Conservation (phyloP, 2,329 filamentous ascomycete species). For the Colletotrichum navitas region DNA sequence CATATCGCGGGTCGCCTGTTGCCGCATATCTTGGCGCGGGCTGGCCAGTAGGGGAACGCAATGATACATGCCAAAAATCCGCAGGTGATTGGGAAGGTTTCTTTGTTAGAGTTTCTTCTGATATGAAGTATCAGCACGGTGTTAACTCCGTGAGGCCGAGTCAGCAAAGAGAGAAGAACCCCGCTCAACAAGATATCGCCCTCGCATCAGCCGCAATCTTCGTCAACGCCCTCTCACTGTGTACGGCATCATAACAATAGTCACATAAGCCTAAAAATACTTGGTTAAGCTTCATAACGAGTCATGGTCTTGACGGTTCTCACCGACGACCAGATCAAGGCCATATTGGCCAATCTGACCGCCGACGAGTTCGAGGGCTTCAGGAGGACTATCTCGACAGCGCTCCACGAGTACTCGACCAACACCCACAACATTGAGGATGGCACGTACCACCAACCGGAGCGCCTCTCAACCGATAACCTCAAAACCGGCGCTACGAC, state of each 20-base stretch:
- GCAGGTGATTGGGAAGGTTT: neutral
- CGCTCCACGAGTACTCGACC: constrained; percentile 73
- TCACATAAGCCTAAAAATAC: neutral
- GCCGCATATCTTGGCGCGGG: neutral
- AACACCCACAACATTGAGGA: constrained; percentile 59
- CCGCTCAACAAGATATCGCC: constrained; percentile 21
- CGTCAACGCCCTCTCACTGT: neutral
- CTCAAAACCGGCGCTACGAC: constrained; percentile 67
- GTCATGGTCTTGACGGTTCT: constrained; percentile 70
- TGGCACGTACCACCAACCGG: constrained; percentile 67
- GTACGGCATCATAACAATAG: neutral
- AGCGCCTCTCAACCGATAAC: constrained; percentile 63
- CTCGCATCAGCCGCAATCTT: neutral
- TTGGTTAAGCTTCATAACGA: neutral
- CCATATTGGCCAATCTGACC: constrained; percentile 66
- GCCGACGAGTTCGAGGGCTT: constrained; percentile 66
- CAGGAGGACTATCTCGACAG: constrained; percentile 60
- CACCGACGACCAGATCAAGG: constrained; percentile 67
- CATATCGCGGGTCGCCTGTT: neutral
- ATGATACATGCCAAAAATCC: neutral
- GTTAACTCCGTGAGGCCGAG: constrained; percentile 26
- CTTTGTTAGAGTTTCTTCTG: neutral
- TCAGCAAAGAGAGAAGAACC: constrained; percentile 28
- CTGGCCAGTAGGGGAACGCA: constrained; percentile 26
- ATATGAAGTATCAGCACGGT: neutral